A percentile compares a stretch with the other conserved stretches of the same genome.
These are phyloP conservation scores for Parafenestella ontariensis DNA, from an alignment of 2,329 filamentous ascomycete genomes.

Conservation along the genomic window DNA sequence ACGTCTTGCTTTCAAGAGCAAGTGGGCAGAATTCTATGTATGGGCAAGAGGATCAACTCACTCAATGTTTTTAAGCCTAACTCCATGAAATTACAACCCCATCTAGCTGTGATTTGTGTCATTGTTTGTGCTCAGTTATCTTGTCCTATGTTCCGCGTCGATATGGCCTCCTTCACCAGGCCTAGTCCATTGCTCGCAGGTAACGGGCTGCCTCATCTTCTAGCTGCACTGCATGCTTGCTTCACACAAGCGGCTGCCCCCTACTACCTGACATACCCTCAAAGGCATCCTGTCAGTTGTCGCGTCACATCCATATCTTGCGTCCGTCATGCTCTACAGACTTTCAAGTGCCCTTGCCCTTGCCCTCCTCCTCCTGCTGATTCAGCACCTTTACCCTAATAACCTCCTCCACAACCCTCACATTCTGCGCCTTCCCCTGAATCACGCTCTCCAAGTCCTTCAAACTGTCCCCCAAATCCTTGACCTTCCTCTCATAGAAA, in stretches of 20 bases:
- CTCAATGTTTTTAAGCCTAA: no score
- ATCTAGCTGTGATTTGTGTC: no score
- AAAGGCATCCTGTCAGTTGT: not conserved
- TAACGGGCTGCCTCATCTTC: no score
- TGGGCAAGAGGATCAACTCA: no score
- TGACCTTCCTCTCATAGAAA: conserved; percentile 73
- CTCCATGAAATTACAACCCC: no score
- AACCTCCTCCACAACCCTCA: conserved; percentile 85
- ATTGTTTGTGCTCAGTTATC: no score
- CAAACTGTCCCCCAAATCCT: conserved; percentile 69
- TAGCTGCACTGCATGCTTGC: not conserved
- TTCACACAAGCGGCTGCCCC: no score
- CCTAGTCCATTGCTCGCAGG: no score
- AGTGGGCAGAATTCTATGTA: not conserved
- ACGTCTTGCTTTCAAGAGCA: not conserved
- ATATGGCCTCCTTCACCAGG: no score
- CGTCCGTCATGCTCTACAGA: not conserved
- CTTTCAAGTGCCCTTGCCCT: conserved; percentile 28
- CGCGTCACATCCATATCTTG: no score
- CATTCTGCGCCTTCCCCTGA: conserved; percentile 79
- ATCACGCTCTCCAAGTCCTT: conserved; percentile 73
- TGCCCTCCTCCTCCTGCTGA: conserved; percentile 40
- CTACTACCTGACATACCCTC: no score
- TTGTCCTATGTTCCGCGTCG: no score
- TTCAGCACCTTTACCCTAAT: conserved; percentile 47